Evolutionary conservation across 2,329 filamentous ascomycete genomes (phyloP), one percentile per base, ranked within the genome.

Genomic region (Colletotrichum neosansevieriae): DNA sequence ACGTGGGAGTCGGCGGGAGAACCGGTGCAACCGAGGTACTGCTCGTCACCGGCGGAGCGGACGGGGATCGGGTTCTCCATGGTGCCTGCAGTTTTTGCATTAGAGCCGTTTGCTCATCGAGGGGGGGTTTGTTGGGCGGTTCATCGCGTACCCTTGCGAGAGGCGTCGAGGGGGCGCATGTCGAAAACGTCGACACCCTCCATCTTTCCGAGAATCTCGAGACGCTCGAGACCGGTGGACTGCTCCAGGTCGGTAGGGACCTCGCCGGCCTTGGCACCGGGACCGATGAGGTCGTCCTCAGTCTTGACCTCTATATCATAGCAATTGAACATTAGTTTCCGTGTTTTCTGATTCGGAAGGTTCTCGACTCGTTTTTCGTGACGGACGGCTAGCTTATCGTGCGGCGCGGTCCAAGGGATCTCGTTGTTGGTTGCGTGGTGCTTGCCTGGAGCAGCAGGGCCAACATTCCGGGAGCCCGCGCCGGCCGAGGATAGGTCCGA

Each of bases 181-280:
- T 99, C 94, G 86, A 99, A 99, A 80, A 98, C 87, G 80, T 99
- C 96, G 76, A 98, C 86, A 74, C 96, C 94, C 87, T 98, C 94
- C 92, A 98, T 97, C 90, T 99, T 99, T 84, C 96, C 96, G 80
- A 99, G 88, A 78, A 99, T 96, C 85, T 99, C 96, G 75, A 99
- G 89, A 89, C 96, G 94, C 88, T 99, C 96, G 70, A 98, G 88
- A 92, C 96, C 96, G 75, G 96, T 98, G 69, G 96, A 85, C 83
- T 99, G 96, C 82, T 98, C 94, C 79, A 97, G 83, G 83, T 99
- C 96, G 84, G 93, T 97, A 74, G 96, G 94, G 74, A 99, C 86
- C 80, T 92, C 92, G 79, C 96, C 95, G 72, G 90, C 84, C 75
- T 88, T 82, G 76, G 92, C 94, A 85, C 96, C 96, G 38, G 94